Evolutionary conservation across 768 basidiomycete genomes (phyloP).

Genomic region (Leccinum variicolor): DNA sequence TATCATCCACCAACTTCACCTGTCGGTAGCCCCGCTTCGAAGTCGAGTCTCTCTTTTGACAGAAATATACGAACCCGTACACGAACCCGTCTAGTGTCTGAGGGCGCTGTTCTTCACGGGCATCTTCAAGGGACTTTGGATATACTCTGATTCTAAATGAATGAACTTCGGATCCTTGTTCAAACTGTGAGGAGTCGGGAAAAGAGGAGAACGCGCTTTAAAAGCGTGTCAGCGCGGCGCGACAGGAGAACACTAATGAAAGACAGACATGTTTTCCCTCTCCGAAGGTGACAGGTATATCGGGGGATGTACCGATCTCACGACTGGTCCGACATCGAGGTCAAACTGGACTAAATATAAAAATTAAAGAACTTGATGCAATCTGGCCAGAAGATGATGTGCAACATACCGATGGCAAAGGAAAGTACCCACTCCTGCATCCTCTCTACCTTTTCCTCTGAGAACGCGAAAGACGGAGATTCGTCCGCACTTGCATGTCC

Average conservation of each 20-base stretch:
- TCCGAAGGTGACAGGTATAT: slow-evolving; percentile 62
- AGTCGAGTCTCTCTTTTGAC: slow-evolving; percentile 58
- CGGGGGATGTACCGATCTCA: slow-evolving; percentile 68
- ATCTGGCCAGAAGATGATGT: not conserved
- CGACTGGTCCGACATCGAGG: slow-evolving; percentile 78
- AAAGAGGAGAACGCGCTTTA: slow-evolving; percentile 87
- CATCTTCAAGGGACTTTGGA: slow-evolving; percentile 15
- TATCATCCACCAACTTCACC: slow-evolving; percentile 35
- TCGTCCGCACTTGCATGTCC: slow-evolving; percentile 34
- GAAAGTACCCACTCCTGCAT: slow-evolving; percentile 68
- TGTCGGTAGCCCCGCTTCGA: slow-evolving; percentile 81
- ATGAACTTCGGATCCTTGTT: slow-evolving; percentile 79
- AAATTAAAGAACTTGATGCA: not conserved
- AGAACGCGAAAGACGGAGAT: slow-evolving; percentile 43
- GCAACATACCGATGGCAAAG: slow-evolving; percentile 58
- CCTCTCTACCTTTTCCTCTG: slow-evolving; percentile 42
- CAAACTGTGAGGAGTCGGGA: slow-evolving; percentile 83
- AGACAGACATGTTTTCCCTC: slow-evolving; percentile 72
- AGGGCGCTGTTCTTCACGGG: slow-evolving; percentile 32
- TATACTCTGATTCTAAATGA: slow-evolving; percentile 80
- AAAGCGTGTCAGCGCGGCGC: slow-evolving; percentile 3
- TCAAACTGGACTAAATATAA: slow-evolving; percentile 74
- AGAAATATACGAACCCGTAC: slow-evolving; percentile 78
- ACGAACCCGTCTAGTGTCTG: slow-evolving; percentile 59
- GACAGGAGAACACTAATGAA: not conserved